Evolutionary conservation across 768 basidiomycete genomes (phyloP).

Genomic region (Pulveroboletus frians): DNA sequence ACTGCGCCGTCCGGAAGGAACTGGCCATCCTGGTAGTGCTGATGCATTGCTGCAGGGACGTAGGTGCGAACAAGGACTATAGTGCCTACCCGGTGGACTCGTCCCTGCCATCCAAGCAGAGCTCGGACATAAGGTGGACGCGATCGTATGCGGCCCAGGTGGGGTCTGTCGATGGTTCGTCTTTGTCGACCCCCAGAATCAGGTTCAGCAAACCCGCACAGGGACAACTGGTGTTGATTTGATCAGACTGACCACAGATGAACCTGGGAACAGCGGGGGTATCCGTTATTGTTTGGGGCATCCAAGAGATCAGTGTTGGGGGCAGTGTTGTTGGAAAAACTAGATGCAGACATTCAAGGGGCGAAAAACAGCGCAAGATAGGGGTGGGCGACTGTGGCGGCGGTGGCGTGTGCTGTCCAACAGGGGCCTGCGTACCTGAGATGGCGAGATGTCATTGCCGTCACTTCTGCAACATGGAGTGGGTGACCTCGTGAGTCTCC

Average conservation of each 20-base stretch:
- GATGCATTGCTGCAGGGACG: slow-evolving; percentile 93
- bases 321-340: slow-evolving; percentile 43
- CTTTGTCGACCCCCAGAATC: slow-evolving; percentile 79
- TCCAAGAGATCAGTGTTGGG: slow-evolving; percentile 88
- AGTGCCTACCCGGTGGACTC: slow-evolving; percentile 44
- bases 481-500: background rate
- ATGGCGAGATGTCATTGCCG: slow-evolving; percentile 68
- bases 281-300: slow-evolving; percentile 68
- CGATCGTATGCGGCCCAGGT: slow-evolving; percentile 58
- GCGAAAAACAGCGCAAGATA: slow-evolving; percentile 57
- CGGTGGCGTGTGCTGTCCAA: slow-evolving; percentile 68
- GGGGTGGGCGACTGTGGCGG: slow-evolving; percentile 74
- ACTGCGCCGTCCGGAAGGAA: slow-evolving; percentile 60
- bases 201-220: slow-evolving; percentile 86
- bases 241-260: slow-evolving; percentile 42
- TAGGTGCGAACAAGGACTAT: slow-evolving; percentile 68
- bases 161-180: slow-evolving; percentile 86
- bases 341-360: slow-evolving; percentile 41
- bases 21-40: slow-evolving; percentile 76
- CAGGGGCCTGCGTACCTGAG: slow-evolving; percentile 62
- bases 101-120: slow-evolving; percentile 70
- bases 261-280: slow-evolving; percentile 48
- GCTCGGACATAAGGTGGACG: slow-evolving; percentile 62
- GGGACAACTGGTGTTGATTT: slow-evolving; percentile 63
- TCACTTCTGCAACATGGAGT: slow-evolving; percentile 60